A percentile compares a stretch with the other conserved stretches of the same genome.
Evolutionary conservation across 768 basidiomycete species (phyloP).

Genomic region (Postia placenta): DNA sequence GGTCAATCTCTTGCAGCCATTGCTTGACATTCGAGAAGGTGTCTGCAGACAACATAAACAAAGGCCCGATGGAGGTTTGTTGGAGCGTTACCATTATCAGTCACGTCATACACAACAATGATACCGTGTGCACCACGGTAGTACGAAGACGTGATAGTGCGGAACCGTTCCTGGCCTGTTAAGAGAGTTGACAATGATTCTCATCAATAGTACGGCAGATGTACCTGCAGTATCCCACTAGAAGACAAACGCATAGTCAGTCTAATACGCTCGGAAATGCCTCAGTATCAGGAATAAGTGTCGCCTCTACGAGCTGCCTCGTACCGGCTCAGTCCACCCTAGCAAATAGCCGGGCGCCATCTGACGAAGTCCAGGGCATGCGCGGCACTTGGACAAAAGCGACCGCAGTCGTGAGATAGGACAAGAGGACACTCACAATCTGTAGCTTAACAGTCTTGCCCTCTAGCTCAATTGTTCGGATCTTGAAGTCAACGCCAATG

Average conservation of each 20-base stretch:
- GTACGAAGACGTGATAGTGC: conserved; percentile 99
- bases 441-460: conserved; percentile 98
- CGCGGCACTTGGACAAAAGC: too few species aligned
- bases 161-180: conserved; percentile 93
- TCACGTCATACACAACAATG: conserved; percentile 97
- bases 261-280: conserved; percentile 7
- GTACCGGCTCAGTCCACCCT: too few species aligned
- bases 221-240: conserved; percentile 98
- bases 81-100: conserved; percentile 73
- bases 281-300: neutral
- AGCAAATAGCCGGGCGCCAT: too few species aligned
- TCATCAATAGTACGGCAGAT: conserved; percentile 1
- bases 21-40: conserved; percentile 95
- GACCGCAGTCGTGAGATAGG: too few species aligned
- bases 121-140: conserved; percentile 99
- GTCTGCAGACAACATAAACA: conserved; percentile 41
- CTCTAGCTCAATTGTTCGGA: conserved; percentile 96
- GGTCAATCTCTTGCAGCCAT: conserved; percentile 89
- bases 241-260: too few species aligned
- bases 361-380: too few species aligned
- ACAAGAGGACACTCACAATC: conserved; percentile 81
- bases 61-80: neutral
- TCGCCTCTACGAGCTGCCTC: too few species aligned
- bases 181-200: neutral
- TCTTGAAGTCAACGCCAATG: conserved; percentile 99